These are phyloP conservation scores for Solanum paucissectum DNA, from an alignment of 257 asterid species.

Conservation along the genomic window DNA sequence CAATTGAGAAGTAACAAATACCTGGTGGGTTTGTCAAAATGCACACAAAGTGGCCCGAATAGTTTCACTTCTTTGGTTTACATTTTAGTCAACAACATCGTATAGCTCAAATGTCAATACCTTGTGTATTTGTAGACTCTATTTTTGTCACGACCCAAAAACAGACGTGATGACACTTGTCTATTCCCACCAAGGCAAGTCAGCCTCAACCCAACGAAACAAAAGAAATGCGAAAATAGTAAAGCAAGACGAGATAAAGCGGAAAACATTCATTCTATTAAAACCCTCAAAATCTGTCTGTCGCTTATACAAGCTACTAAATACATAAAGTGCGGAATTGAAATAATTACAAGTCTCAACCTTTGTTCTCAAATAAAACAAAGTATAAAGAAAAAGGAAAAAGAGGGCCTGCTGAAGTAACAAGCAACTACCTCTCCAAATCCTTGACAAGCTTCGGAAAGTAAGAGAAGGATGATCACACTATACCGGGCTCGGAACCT, in stretches of 20 bases:
- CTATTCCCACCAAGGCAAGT: too few species aligned
- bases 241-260: background rate
- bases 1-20: background rate
- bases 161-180: too few species aligned
- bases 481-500: background rate
- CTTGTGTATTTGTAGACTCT: background rate
- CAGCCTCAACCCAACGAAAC: too few species aligned
- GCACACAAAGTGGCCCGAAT: background rate
- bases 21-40: background rate
- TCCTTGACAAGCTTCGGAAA: background rate
- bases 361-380: background rate
- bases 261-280: background rate
- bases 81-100: background rate
- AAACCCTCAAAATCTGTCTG: background rate
- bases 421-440: background rate
- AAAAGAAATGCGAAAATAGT: too few species aligned
- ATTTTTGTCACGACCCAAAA: background rate
- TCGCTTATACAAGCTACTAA: background rate
- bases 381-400: background rate
- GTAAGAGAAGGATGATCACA: background rate
- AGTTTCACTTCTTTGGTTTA: background rate
- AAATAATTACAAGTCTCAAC: background rate
- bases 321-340: background rate
- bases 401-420: background rate
- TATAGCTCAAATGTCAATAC: background rate